Conservation (phyloP, 2,329 filamentous ascomycete genomes). For the Calonectria ilicicola region DNA sequence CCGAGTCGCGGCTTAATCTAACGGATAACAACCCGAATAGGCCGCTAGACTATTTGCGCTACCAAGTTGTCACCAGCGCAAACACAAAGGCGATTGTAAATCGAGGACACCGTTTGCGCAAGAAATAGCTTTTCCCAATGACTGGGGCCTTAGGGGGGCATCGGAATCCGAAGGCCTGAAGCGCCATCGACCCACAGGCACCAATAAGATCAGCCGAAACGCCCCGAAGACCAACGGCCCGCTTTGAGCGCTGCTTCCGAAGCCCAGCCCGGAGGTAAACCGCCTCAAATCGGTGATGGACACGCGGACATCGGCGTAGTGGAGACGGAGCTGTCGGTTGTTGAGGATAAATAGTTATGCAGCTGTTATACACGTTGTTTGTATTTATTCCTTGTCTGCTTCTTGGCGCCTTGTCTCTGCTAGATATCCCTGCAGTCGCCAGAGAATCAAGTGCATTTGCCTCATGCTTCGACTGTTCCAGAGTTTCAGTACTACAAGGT, state of each 20-base stretch:
- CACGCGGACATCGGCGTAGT: neutral
- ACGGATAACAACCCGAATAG: neutral
- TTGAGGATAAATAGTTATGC: neutral
- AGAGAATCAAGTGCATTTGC: conserved; percentile 63
- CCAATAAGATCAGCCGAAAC: neutral
- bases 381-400: neutral
- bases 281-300: neutral
- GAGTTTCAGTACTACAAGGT: conserved; percentile 56
- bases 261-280: neutral
- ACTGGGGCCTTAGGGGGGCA: neutral
- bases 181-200: neutral
- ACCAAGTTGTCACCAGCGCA: neutral
- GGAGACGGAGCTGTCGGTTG: neutral
- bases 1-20: neutral
- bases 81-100: neutral
- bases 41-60: neutral
- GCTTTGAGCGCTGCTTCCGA: neutral
- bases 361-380: neutral
- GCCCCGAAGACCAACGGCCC: neutral
- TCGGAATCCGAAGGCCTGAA: neutral
- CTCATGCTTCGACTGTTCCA: conserved; percentile 54
- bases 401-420: conserved; percentile 18
- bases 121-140: conserved; percentile 3
- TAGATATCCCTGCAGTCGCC: conserved; percentile 70
- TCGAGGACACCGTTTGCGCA: neutral